phyloP scores from a whole-genome alignment of 1,139 yeast species.

The Taphrina betulina region DNA sequence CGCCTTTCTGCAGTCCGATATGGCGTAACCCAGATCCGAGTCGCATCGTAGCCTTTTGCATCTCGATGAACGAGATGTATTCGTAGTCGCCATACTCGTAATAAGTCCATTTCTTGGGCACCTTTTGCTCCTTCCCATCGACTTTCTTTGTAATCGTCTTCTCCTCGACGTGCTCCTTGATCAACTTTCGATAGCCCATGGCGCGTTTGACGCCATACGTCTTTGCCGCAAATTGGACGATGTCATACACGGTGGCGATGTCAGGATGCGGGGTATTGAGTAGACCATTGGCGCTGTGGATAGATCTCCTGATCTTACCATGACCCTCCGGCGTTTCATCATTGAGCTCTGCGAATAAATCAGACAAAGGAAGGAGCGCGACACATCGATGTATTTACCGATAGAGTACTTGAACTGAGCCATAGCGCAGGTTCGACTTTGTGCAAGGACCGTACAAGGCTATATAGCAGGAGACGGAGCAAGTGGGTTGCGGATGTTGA shows the following conservation, averaged over 20 bases:
- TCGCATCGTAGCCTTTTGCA: conserved; percentile 52
- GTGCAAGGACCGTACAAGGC: too few relatives aligned
- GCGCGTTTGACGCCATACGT: conserved; percentile 57
- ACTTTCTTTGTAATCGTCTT: conserved; percentile 72
- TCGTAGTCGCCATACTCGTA: conserved; percentile 76
- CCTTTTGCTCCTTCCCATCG: conserved; percentile 69
- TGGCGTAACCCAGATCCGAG: conserved; percentile 74
- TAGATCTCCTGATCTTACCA: conserved; percentile 31
- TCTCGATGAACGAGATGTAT: conserved; percentile 62
- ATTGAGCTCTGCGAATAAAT: conserved; percentile 3
- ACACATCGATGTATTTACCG: background rate
- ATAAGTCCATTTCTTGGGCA: conserved; percentile 83
- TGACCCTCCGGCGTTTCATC: conserved; percentile 29
- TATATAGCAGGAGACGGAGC: background rate
- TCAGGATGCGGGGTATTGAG: conserved; percentile 45
- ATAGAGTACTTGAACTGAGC: conserved; percentile 24
- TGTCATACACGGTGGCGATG: conserved; percentile 65
- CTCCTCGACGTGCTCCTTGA: conserved; percentile 71
- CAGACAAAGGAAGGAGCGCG: background rate
- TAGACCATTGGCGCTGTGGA: conserved; percentile 50
- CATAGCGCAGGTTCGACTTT: too few relatives aligned
- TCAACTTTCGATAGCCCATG: conserved; percentile 77
- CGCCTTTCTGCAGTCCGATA: conserved; percentile 68
- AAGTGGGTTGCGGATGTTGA: background rate
- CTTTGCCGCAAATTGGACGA: conserved; percentile 61